phyloP scores from a whole-genome alignment of 2,329 filamentous ascomycete species.

The Alternaria gansuensis region DNA sequence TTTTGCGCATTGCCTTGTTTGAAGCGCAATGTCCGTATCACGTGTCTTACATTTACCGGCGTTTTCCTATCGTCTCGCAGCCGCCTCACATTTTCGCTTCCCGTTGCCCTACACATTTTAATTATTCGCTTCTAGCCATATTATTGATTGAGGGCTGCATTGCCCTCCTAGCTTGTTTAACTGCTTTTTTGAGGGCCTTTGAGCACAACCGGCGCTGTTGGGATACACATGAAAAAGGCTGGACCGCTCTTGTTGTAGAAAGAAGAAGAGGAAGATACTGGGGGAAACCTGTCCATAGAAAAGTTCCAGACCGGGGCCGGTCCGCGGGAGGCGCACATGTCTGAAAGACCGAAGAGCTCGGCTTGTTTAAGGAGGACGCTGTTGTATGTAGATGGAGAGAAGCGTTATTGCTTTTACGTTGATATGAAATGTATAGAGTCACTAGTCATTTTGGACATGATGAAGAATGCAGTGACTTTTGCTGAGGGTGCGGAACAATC shows the following conservation, averaged over 20 bases:
- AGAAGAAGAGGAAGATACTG: background rate
- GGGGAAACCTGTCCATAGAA: slow-evolving; percentile 2
- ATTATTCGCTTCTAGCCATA: slow-evolving; percentile 22
- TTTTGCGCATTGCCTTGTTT: slow-evolving; percentile 32
- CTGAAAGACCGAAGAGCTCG: slow-evolving; percentile 3
- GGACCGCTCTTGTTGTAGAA: slow-evolving; percentile 10
- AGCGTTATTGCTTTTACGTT: slow-evolving; percentile 12
- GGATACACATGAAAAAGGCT: slow-evolving; percentile 12
- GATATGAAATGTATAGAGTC: slow-evolving; percentile 12
- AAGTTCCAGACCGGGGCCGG: slow-evolving; percentile 10
- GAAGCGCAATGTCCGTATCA: slow-evolving; percentile 32
- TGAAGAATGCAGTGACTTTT: background rate
- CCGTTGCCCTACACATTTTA: slow-evolving; percentile 2
- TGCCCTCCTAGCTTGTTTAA: slow-evolving; percentile 24
- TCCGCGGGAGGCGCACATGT: background rate
- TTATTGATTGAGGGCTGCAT: slow-evolving; percentile 13
- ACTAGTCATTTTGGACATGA: background rate
- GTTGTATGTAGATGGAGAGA: slow-evolving; percentile 9
- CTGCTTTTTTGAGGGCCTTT: background rate
- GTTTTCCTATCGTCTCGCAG: slow-evolving; percentile 23
- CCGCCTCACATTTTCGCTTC: slow-evolving; percentile 28
- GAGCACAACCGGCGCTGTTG: slow-evolving; percentile 14
- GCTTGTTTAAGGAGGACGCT: background rate
- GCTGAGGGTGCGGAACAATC: background rate
- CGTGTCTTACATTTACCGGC: slow-evolving; percentile 38